Percentiles rank a stretch among this genome's conserved stretches.
Conservation (phyloP, 495 filamentous ascomycete species). For the Tuber borchii region DNA sequence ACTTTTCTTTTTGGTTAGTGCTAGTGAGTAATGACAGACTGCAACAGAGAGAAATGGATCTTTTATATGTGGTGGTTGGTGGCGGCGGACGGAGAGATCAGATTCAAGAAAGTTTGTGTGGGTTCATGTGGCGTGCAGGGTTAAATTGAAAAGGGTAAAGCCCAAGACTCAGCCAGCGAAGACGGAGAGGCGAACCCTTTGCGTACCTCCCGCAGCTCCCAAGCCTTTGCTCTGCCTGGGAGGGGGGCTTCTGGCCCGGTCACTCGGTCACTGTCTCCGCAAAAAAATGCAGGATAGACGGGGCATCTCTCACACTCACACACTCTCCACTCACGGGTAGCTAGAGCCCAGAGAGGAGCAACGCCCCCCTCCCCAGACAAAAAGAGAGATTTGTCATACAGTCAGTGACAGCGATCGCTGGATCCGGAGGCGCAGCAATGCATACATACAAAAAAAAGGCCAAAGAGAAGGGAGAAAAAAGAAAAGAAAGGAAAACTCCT, state of each 20-base stretch:
- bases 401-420: background rate
- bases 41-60: background rate
- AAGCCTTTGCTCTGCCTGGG: background rate
- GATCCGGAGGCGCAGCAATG: background rate
- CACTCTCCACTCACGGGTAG: background rate
- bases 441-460: background rate
- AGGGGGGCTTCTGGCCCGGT: background rate
- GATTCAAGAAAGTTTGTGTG: background rate
- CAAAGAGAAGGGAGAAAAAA: too few relatives aligned
- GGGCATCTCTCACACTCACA: background rate
- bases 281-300: background rate
- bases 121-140: background rate
- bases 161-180: background rate
- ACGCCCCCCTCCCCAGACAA: background rate
- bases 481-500: background rate
- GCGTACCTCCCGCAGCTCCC: background rate
- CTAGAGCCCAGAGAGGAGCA: background rate
- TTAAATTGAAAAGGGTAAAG: background rate
- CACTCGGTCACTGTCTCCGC: background rate
- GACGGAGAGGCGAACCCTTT: background rate
- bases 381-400: background rate
- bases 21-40: background rate
- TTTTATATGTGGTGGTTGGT: constrained; percentile 7
- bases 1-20: background rate
- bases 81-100: background rate